Percentiles rank a stretch among this genome's conserved stretches.
phyloP scores from a whole-genome alignment of 176 grass and related monocot genomes.

The Oryza rufipogon region DNA sequence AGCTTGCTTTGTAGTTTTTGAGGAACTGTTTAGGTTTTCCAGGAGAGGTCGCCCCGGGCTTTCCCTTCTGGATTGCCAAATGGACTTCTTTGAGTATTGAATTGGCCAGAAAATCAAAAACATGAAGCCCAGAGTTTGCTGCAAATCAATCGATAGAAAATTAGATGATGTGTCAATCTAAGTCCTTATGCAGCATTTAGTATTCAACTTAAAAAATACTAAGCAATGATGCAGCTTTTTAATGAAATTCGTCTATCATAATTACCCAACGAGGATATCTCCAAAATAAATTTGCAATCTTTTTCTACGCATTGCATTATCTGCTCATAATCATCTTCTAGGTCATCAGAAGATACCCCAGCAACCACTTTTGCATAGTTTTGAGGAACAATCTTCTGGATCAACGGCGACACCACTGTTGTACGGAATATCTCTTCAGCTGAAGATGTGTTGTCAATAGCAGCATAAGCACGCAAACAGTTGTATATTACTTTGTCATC shows the following conservation, averaged over 20 bases:
- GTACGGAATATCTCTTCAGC: conserved; percentile 90
- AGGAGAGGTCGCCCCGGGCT: conserved; percentile 88
- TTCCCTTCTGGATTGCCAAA: conserved; percentile 85
- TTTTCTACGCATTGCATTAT: conserved; percentile 81
- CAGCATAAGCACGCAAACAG: conserved; percentile 93
- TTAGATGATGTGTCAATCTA: conserved; percentile 37
- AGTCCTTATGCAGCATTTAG: background rate
- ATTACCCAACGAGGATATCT: conserved; percentile 90
- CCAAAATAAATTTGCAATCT: conserved; percentile 98
- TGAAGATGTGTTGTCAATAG: conserved; percentile 90
- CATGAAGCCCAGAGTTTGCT: conserved; percentile 98
- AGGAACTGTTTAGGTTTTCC: conserved; percentile 92
- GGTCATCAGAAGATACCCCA: conserved; percentile 63
- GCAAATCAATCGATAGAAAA: conserved; percentile 40
- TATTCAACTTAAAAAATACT: background rate
- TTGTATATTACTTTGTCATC: conserved; percentile 91
- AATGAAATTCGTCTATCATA: conserved; percentile 4
- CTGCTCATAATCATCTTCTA: conserved; percentile 79
- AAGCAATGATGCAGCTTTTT: background rate
- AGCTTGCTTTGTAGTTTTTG: conserved; percentile 92
- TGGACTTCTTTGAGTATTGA: conserved; percentile 95
- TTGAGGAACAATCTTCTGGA: conserved; percentile 84
- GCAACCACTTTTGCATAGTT: conserved; percentile 59
- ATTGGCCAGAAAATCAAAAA: conserved; percentile 98
- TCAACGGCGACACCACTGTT: conserved; percentile 73